Base-by-base conservation (phyloP, 2,329 filamentous ascomycete genomes). In the Xylaria arbuscula region DNA sequence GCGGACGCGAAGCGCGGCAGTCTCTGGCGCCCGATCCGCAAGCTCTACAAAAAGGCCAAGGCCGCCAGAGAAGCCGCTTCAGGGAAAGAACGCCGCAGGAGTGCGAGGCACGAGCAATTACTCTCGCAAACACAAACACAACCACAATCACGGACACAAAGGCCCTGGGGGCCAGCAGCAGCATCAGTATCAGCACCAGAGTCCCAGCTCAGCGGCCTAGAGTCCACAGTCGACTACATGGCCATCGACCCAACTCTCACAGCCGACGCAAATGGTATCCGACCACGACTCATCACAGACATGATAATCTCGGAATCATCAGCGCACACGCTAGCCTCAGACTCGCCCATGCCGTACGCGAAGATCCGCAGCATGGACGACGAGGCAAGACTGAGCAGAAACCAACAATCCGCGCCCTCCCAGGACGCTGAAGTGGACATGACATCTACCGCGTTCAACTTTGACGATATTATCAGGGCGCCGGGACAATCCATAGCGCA, bases 11-110 rank as follows among this genome's bases (percentile, higher is more conserved):
- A 81, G 57, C 80, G 69, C 32, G 86, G 86, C 1, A 81, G 83
- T 62, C 79, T 88, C 8, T 88, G 86, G 86, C 79, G 82, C 47
- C 86, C 86, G 1, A 82, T 88, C 34, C 83, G 82, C 72, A 87
- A 86, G 73, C 76, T 88, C 3, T 78, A 85, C 68, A 83, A 81
- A 68, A 85, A 84, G 74, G 86, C 86, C 0, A 81, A 77, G 72
- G 79, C 78, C 3, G 83, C 80, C 8, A 77, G 81, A 48, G 73
- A 76, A 3, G 77, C 78, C 61, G 77, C 77, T 4, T 65, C 80
- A 42, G 59, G 8, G 19, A 28, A 5, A 28, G 42, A 3, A 64
- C 58, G 19, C 38, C 51, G 19, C 40, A 13, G 17, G 13, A 6
- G 9, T 19, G 13, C 58, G 17, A n/a, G 51, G 19, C 51, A 34